A percentile compares a stretch with the other conserved stretches of the same genome.
Conservation (phyloP, 2,329 filamentous ascomycete species). For the Fusarium burgessii region DNA sequence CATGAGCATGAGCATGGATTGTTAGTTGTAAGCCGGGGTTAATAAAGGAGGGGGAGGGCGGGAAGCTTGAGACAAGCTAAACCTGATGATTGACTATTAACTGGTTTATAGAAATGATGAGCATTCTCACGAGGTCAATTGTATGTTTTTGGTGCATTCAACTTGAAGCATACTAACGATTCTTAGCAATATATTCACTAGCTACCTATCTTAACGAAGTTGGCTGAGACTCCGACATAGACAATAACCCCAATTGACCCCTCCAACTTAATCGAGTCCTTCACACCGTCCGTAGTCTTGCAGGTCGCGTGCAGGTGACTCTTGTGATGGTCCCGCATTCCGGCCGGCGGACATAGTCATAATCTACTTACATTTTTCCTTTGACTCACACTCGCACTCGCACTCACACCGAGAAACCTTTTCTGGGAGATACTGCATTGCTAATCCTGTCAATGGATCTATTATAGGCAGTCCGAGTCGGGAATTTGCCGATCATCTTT, state of each 20-base stretch:
- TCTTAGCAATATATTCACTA: neutral
- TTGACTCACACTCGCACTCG: constrained; percentile 20
- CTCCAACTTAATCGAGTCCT: constrained; percentile 4
- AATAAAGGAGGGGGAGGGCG: constrained; percentile 22
- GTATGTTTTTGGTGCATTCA: neutral
- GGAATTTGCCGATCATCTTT: constrained; percentile 15
- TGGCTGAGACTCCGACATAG: neutral
- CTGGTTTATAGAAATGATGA: constrained; percentile 30
- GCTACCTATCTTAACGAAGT: neutral
- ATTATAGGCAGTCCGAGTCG: constrained; percentile 24
- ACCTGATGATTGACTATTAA: constrained; percentile 5
- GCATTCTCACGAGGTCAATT: constrained; percentile 20
- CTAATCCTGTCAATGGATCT: constrained; percentile 3
- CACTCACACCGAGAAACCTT: constrained; percentile 13
- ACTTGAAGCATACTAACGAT: neutral
- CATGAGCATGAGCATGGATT: constrained; percentile 13
- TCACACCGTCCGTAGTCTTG: constrained; percentile 1
- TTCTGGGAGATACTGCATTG: constrained; percentile 7
- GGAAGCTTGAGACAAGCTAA: constrained; percentile 13
- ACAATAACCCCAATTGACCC: neutral
- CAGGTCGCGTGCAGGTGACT: constrained; percentile 22
- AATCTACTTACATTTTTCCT: neutral
- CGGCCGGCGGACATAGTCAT: constrained; percentile 1
- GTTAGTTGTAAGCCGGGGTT: constrained; percentile 22
- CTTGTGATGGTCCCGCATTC: constrained; percentile 1